Base-by-base conservation (phyloP, 2,329 filamentous ascomycete species). In the Ceratocystis albifundus region DNA sequence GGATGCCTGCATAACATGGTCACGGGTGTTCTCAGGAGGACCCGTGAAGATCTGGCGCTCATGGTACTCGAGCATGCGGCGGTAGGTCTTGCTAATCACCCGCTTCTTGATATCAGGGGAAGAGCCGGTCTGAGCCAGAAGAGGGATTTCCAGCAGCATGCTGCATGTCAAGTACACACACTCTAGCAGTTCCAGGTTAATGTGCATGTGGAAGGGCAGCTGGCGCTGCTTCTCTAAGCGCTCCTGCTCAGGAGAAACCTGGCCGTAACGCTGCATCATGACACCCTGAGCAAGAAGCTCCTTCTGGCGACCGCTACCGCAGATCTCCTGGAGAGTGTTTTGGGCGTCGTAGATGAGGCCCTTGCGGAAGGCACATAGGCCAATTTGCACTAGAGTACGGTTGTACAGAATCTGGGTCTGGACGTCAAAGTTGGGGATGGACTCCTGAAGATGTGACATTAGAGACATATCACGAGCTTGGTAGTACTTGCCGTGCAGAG, bases 141-240 rank as follows among this genome's bases (percentile, higher is more conserved):
- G 87, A 68, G 94, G 94, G 69, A 99, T 97, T 80, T 99, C 94
- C 67, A 99, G 85, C 70, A 99, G 88, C 94, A 99, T 99, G 79
- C 91, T 96, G 81, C 93, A 97, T 63, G 94, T 97, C 68, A 99
- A 84, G 80, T 99, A 99, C 69, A 97, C 93, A 74, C 94, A 97
- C 80, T 99, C 94, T 48, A 99, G 84, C 66, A 99, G 85, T 77
- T 99, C 94, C 64, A 99, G 84, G 82, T 99, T 99, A 82, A 99
- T 99, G 83, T 99, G 94, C 91, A 99, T 96, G 81, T 99, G 94
- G 87, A 99, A 99, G 46, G 94, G 94, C 71, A 99, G 84, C 79
- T 99, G 94, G 72, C 94, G 88, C 79, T 97, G 93, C 75, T 94
- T 90, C 81, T 99, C 94, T 48, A 97, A 84, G 71, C 93, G 89